Percentiles rank a stretch among this genome's conserved stretches.
Conservation (phyloP, 23 red algal genomes). For the Gracilaria vermiculophylla region DNA sequence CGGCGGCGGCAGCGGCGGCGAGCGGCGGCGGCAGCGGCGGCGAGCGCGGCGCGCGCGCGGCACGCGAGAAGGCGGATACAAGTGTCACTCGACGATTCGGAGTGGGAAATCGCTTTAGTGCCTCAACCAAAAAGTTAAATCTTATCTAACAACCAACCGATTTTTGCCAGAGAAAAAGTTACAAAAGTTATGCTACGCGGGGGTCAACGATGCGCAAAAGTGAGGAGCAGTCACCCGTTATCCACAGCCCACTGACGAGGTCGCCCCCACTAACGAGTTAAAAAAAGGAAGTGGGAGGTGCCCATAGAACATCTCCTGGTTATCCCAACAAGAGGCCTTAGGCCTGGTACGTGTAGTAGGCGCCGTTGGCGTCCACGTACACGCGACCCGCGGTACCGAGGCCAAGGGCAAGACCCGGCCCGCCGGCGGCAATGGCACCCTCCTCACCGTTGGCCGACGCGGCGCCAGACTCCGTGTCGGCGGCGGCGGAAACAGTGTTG, state of each 20-base stretch:
- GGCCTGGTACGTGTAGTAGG: slow-evolving; percentile 60
- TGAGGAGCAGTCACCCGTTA: background rate
- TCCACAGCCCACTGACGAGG: background rate
- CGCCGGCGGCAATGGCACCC: slow-evolving; percentile 43
- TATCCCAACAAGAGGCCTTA: slow-evolving; percentile 7
- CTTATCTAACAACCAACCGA: slow-evolving; percentile 25
- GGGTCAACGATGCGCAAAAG: background rate
- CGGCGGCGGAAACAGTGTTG: slow-evolving; percentile 55
- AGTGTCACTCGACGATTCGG: no score
- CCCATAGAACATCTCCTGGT: background rate
- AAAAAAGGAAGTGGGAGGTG: background rate
- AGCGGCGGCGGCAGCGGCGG: no score
- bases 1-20: no score
- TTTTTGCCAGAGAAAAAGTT: slow-evolving; percentile 11
- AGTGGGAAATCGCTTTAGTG: no score
- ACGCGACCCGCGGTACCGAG: slow-evolving; percentile 37
- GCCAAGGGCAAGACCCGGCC: slow-evolving; percentile 43
- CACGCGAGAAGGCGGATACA: no score
- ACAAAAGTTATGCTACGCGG: slow-evolving; percentile 23
- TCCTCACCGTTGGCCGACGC: slow-evolving; percentile 66
- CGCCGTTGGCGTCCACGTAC: slow-evolving; percentile 14
- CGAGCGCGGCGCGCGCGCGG: no score
- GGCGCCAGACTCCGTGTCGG: slow-evolving; percentile 36
- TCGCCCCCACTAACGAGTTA: background rate
- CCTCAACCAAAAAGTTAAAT: no score